These are phyloP conservation scores for Penicillium cosmopolitanum DNA, from an alignment of 495 filamentous ascomycete genomes.

Conservation along the genomic window DNA sequence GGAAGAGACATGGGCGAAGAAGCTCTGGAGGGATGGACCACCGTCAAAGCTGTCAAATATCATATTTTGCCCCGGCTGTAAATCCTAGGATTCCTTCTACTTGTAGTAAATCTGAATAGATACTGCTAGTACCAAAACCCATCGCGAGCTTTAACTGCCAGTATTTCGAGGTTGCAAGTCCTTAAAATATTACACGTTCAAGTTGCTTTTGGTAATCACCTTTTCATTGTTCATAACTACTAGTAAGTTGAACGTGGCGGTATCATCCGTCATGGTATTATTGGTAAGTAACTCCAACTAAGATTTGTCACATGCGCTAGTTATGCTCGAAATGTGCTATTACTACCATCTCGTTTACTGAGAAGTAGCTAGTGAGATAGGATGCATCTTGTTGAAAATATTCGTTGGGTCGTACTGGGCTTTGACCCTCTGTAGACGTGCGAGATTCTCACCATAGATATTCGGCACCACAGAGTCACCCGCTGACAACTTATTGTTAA, in stretches of 20 bases:
- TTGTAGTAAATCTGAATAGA: background rate
- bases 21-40: slow-evolving; percentile 32
- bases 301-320: too few relatives aligned
- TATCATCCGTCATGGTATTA: too few relatives aligned
- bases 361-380: slow-evolving; percentile 13
- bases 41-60: slow-evolving; percentile 30
- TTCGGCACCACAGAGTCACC: slow-evolving; percentile 39
- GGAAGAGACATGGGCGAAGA: slow-evolving; percentile 50
- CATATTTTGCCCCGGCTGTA: slow-evolving; percentile 27
- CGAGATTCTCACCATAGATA: slow-evolving; percentile 51
- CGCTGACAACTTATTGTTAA: slow-evolving; percentile 17
- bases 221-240: too few relatives aligned
- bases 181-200: too few relatives aligned
- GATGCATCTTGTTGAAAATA: slow-evolving; percentile 54
- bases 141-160: too few relatives aligned
- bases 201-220: too few relatives aligned
- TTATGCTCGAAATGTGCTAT: too few relatives aligned
- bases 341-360: background rate
- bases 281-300: too few relatives aligned
- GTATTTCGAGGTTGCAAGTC: too few relatives aligned
- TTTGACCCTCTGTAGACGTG: slow-evolving; percentile 50
- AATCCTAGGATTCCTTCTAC: background rate
- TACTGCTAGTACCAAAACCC: too few relatives aligned
- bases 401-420: slow-evolving; percentile 58
- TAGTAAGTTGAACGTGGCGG: too few relatives aligned